Evolutionary conservation across 2,329 filamentous ascomycete genomes (phyloP).

Genomic region (Aspergillus carbonarius): DNA sequence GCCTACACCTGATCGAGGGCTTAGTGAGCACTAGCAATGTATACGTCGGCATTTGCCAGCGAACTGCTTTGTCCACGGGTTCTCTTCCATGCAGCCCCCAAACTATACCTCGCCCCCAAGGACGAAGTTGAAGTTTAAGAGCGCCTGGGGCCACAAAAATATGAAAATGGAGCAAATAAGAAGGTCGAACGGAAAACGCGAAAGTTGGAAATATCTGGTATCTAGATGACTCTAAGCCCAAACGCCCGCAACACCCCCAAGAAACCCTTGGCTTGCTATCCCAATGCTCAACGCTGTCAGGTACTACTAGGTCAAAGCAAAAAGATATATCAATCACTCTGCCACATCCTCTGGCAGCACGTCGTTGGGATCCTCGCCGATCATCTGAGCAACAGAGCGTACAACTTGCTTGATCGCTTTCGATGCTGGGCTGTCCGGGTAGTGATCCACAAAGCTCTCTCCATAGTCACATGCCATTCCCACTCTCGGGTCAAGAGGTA

Average conservation of each 20-base stretch:
- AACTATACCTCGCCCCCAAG: background rate
- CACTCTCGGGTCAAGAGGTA: constrained; percentile 89
- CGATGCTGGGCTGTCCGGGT: constrained; percentile 89
- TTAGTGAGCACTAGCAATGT: background rate
- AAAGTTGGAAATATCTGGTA: constrained; percentile 11
- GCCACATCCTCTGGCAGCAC: constrained; percentile 39
- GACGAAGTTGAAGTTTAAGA: background rate
- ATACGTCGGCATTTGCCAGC: background rate
- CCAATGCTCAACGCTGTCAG: constrained; percentile 24
- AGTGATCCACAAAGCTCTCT: constrained; percentile 94
- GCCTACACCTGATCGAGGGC: background rate
- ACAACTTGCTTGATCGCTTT: constrained; percentile 79
- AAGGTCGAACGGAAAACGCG: background rate
- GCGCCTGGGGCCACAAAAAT: background rate
- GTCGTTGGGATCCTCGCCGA: constrained; percentile 61
- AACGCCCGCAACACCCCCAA: constrained; percentile 18
- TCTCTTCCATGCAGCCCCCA: background rate
- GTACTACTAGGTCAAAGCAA: constrained; percentile 14
- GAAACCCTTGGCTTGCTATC: constrained; percentile 1
- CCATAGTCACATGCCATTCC: constrained; percentile 97
- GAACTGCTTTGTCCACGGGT: background rate
- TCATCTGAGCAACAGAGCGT: constrained; percentile 63
- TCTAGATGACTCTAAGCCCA: constrained; percentile 19
- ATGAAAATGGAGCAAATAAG: background rate
- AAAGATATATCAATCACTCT: constrained; percentile 20